phyloP scores from a whole-genome alignment of 176 grass and related monocot species.

The Leersia perrieri region DNA sequence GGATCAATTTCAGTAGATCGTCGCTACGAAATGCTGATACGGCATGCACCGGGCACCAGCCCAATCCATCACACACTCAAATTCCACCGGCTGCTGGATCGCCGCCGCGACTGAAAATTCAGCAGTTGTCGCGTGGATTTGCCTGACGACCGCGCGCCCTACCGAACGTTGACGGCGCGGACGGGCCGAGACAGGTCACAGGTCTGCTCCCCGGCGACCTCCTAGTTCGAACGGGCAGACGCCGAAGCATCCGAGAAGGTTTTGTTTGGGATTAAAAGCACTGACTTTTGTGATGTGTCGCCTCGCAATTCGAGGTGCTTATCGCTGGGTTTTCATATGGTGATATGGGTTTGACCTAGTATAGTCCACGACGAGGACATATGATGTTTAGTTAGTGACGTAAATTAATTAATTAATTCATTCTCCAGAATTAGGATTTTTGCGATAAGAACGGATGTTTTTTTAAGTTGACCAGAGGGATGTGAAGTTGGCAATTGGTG shows the following conservation, averaged over 20 bases:
- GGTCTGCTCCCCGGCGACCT: not conserved
- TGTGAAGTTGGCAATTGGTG: not conserved
- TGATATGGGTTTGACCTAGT: slow-evolving; percentile 28
- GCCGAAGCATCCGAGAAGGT: slow-evolving; percentile 42
- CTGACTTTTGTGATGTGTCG: not conserved
- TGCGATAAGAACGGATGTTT: slow-evolving; percentile 1
- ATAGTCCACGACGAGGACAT: not conserved
- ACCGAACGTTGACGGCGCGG: slow-evolving; percentile 38
- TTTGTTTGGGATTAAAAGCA: not conserved
- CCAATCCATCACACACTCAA: not conserved
- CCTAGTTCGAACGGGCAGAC: slow-evolving; percentile 3
- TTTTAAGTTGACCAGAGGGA: not conserved
- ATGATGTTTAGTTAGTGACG: not conserved
- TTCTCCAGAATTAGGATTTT: not conserved
- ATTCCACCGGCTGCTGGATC: not conserved
- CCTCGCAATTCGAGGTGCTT: slow-evolving; percentile 3
- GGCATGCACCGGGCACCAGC: not conserved
- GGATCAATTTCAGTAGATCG: not conserved
- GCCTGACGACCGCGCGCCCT: not conserved
- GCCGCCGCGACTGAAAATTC: not conserved
- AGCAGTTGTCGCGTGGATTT: not conserved
- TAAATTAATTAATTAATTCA: not conserved
- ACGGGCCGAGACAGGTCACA: not conserved
- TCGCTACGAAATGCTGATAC: not conserved
- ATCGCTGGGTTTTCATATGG: not conserved